These are phyloP conservation scores for Colletotrichum higginsianum DNA, from an alignment of 2,329 filamentous ascomycete species.

Conservation along the genomic window DNA sequence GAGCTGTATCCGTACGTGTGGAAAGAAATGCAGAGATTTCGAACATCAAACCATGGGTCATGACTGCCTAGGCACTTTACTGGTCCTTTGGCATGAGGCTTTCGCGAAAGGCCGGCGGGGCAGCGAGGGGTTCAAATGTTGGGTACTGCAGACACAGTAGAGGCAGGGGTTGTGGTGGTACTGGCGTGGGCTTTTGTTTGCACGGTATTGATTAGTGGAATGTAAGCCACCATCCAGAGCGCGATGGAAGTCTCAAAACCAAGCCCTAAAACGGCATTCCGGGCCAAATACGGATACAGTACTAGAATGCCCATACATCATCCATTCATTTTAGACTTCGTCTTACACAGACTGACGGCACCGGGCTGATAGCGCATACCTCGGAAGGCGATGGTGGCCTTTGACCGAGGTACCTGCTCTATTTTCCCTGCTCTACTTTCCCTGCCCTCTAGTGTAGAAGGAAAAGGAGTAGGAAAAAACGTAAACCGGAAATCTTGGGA, in stretches of 20 bases:
- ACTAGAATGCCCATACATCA: neutral
- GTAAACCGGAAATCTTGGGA: neutral
- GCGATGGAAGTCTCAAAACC: neutral
- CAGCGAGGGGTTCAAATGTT: neutral
- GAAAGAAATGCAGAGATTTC: neutral
- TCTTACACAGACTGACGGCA: neutral
- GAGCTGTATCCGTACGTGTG: neutral
- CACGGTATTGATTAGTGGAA: slow-evolving; percentile 3
- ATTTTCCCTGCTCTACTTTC: too few relatives aligned
- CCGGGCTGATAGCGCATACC: neutral
- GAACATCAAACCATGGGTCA: slow-evolving; percentile 19
- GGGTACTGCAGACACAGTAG: neutral
- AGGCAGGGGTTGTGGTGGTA: neutral
- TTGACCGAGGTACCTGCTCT: neutral
- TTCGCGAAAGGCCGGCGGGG: neutral
- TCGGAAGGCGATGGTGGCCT: neutral
- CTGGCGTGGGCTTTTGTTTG: neutral
- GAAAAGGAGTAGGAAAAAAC: neutral
- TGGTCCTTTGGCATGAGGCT: neutral
- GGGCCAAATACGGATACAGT: neutral
- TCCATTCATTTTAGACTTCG: neutral
- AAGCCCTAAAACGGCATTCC: slow-evolving; percentile 12
- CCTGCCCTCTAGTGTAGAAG: too few relatives aligned
- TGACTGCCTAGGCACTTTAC: neutral
- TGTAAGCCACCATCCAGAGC: slow-evolving; percentile 4